These are phyloP conservation scores for Colletotrichum sp. DNA, from an alignment of 2,329 filamentous ascomycete species.

Conservation along the genomic window DNA sequence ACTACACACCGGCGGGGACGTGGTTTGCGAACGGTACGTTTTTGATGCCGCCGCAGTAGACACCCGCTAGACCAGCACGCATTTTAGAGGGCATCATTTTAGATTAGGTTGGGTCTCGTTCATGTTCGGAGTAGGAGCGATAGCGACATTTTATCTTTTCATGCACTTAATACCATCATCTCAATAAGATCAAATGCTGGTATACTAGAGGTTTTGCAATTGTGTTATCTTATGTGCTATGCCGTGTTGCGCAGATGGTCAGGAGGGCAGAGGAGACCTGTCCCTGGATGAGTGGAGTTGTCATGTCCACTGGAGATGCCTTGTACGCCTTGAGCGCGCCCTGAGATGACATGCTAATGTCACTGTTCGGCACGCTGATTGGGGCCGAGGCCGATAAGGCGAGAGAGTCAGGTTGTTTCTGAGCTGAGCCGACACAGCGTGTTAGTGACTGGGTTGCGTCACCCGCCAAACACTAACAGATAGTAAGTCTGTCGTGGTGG, in stretches of 20 bases:
- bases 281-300: background rate
- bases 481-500: background rate
- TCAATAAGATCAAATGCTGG: background rate
- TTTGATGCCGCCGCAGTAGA: slow-evolving; percentile 5
- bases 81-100: background rate
- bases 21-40: slow-evolving; percentile 16
- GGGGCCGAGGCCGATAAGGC: background rate
- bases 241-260: no score
- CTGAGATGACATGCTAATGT: background rate
- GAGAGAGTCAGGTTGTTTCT: background rate
- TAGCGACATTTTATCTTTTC: background rate
- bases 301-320: background rate
- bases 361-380: background rate
- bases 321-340: background rate
- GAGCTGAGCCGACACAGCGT: background rate
- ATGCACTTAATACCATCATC: background rate
- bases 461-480: background rate
- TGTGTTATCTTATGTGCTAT: background rate
- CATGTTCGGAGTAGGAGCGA: background rate
- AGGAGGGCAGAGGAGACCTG: no score
- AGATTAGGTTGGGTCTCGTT: background rate
- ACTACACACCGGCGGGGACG: slow-evolving; percentile 9
- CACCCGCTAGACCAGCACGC: background rate
- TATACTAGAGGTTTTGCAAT: background rate
- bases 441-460: background rate